These are phyloP conservation scores for Calamus simplicifolius DNA, from an alignment of 176 grass and related monocot species.

Conservation along the genomic window DNA sequence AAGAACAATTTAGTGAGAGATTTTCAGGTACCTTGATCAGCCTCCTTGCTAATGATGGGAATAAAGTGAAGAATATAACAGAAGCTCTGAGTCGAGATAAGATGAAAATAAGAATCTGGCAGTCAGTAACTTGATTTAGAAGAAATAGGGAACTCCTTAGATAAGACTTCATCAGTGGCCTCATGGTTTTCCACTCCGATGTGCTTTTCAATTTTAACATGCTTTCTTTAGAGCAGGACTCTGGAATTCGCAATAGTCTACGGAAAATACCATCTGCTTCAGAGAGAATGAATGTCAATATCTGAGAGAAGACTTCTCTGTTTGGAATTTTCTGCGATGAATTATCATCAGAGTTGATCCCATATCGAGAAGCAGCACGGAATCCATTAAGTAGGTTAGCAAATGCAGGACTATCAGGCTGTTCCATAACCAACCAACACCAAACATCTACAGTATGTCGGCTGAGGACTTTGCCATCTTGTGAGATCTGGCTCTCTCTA, in stretches of 20 bases:
- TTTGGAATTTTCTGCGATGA: slow-evolving; percentile 41
- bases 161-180: slow-evolving; percentile 65
- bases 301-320: slow-evolving; percentile 51
- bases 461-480: slow-evolving; percentile 48
- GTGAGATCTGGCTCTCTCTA: background rate
- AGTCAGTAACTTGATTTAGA: slow-evolving; percentile 73
- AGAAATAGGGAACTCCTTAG: slow-evolving; percentile 54
- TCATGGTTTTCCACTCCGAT: slow-evolving; percentile 48
- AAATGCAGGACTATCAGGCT: slow-evolving; percentile 47
- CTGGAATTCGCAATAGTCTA: slow-evolving; percentile 55
- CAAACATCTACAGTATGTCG: slow-evolving; percentile 74
- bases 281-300: slow-evolving; percentile 62
- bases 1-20: background rate
- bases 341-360: slow-evolving; percentile 31
- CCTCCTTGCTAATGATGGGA: slow-evolving; percentile 36
- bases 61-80: slow-evolving; percentile 15
- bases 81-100: slow-evolving; percentile 17
- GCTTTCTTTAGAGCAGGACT: slow-evolving; percentile 42
- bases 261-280: slow-evolving; percentile 53
- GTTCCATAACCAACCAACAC: slow-evolving; percentile 72
- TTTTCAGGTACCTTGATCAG: slow-evolving; percentile 65
- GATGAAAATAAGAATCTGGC: slow-evolving; percentile 17
- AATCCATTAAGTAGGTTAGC: slow-evolving; percentile 65
- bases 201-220: slow-evolving; percentile 50
- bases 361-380: slow-evolving; percentile 56